Base-by-base conservation (phyloP, 768 basidiomycete species). In the Myochromella boudieri region DNA sequence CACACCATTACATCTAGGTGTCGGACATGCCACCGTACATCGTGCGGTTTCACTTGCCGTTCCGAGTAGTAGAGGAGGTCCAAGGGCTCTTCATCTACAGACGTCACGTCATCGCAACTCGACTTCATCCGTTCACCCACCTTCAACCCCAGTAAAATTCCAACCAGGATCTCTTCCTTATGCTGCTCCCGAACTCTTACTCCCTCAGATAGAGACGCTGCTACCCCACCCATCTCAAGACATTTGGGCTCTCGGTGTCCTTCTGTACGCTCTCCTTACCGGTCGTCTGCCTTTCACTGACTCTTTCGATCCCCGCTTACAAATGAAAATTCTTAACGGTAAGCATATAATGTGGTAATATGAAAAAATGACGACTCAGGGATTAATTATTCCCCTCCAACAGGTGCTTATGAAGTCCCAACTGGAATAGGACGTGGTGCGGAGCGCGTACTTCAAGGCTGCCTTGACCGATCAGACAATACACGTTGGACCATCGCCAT, bases 181-280 rank as follows among this genome's bases (percentile, higher is more conserved):
- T 58, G 88, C 91, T 1, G 78, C 94, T 0, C 94, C 94, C 4
- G 94, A 97, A 61, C 77, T 97, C 3, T 75, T 97, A 2, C 72
- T 82, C 3, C 82, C 88, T 0, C 80, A 78, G 2, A 60, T 68
- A 24, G 64, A 64, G 1, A 59, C 68, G 0, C 56, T 71, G 5
- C 64, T 62, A 34, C 76, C 79, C 0, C 68, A 81, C 55, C 86
- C 93, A 2, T 82, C 89, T 0, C 91, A 94, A 60, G 97, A 99
- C 54, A 84, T 98, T 22, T 99, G 97, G 97, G 94, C 97, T 0
- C 69, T 97, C 2, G 97, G 97, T 0, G 84, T 94, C 44, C 77
- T 97, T 52, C 81, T 99, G 1, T 91, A 93, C 60, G 83, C 86
- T 6, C 72, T 99, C 1, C 75, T 98, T 15, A 84, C 84, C 0